phyloP scores from a whole-genome alignment of 192 early-diverging fungal species.

The Umbelopsis ramanniana region DNA sequence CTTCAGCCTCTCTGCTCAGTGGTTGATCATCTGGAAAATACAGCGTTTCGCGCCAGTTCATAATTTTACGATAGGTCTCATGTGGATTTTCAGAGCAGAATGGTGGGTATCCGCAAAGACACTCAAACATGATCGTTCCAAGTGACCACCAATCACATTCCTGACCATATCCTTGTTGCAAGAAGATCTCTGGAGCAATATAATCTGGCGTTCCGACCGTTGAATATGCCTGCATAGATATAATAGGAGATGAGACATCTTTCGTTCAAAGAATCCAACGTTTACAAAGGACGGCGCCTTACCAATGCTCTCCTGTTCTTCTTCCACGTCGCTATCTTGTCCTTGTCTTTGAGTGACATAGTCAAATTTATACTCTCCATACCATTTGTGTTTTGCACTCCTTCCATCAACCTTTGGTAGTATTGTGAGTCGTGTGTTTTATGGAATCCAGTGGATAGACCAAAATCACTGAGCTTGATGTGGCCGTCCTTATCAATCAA shows the following conservation, averaged over 20 bases:
- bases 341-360: slow-evolving; percentile 79
- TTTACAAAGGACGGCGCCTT: neutral
- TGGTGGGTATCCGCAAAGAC: slow-evolving; percentile 96
- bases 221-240: slow-evolving; percentile 76
- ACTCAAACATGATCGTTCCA: slow-evolving; percentile 99
- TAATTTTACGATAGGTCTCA: slow-evolving; percentile 98
- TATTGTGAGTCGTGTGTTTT: slow-evolving; percentile 98
- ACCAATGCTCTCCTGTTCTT: slow-evolving; percentile 91
- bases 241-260: neutral
- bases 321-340: slow-evolving; percentile 98
- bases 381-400: slow-evolving; percentile 56
- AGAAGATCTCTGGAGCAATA: slow-evolving; percentile 91
- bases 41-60: slow-evolving; percentile 92
- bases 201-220: slow-evolving; percentile 99
- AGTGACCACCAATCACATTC: slow-evolving; percentile 99
- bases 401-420: slow-evolving; percentile 83
- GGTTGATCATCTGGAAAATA: slow-evolving; percentile 94
- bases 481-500: slow-evolving; percentile 98
- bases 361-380: slow-evolving; percentile 88
- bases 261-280: neutral
- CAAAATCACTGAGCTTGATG: slow-evolving; percentile 99
- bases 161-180: slow-evolving; percentile 93
- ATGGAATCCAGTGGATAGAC: slow-evolving; percentile 99
- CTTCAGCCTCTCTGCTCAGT: slow-evolving; percentile 88
- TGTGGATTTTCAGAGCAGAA: slow-evolving; percentile 96